Base-by-base conservation (phyloP, 2,329 filamentous ascomycete genomes). In the Beauveria medogensis region DNA sequence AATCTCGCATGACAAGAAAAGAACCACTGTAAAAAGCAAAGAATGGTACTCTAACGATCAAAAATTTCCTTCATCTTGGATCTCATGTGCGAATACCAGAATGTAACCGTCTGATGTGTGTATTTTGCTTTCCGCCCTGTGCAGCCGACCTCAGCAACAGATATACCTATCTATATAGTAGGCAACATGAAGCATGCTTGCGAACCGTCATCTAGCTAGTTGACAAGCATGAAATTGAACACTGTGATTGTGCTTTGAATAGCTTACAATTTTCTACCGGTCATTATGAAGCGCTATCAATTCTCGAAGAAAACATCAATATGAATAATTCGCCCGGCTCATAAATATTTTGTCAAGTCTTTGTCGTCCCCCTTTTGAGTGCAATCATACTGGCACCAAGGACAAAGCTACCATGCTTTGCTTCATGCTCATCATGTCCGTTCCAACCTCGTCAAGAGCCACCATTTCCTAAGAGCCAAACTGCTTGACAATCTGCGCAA, bases 401-500 rank as follows among this genome's bases (percentile, higher is more conserved):
- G 55, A 18, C 30, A 58, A 28, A 57, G 16, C 18, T 12, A 47
- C 37, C 18, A 51, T 51, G 14, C 37, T 51, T 16, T 50, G 22
- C 55, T 51, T 58, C 46, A 58, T 51, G 9, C 26, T 43, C 24
- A 44, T 43, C 47, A 51, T 43, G 10, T 51, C 22, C 18, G 43
- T 58, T 30, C 22, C 55, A 22, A 44, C 18, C 16, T 41, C 26
- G 18, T 58, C 55, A 58, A 58, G 46, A n/a, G 55, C 55, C 6
- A 37, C 40, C 56, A 59, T 37, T 40, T 59, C 47, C 59, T 61
- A 74, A 40, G 73, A 72, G 52, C 73, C 73, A 62, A 69, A 82
- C 67, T 86, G 83, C 73, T 87, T 84, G 62, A 94, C 87, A 64
- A 92, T 84, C 65, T 85, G 82, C 18, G 88, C 86, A 53, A 97